Conservation (phyloP, 805 yeast genomes). For the Danielia reshetovae region DNA sequence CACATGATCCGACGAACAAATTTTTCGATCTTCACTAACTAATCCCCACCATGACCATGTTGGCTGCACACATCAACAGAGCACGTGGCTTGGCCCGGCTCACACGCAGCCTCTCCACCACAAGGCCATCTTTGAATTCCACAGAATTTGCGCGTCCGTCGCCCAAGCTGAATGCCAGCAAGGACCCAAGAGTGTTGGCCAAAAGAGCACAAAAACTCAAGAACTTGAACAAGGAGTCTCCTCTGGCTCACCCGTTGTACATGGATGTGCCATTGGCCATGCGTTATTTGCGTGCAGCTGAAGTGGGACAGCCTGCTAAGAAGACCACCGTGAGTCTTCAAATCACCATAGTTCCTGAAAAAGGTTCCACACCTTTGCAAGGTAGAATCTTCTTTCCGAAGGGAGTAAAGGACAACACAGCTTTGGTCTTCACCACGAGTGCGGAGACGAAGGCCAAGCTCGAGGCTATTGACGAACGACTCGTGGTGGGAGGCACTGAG, state of each 20-base stretch:
- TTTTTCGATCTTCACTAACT: background rate
- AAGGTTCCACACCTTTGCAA: conserved; percentile 69
- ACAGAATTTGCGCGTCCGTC: conserved; percentile 8
- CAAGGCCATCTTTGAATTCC: conserved; percentile 1
- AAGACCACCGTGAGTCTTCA: conserved; percentile 64
- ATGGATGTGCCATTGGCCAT: conserved; percentile 72
- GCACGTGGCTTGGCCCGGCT: background rate
- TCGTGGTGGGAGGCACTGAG: conserved; percentile 64
- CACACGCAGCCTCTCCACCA: conserved; percentile 1
- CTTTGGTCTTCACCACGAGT: conserved; percentile 65
- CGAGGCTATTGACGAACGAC: conserved; percentile 52
- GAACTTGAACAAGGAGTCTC: conserved; percentile 24
- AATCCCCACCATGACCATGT: conserved; percentile 1
- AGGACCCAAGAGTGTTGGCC: conserved; percentile 14
- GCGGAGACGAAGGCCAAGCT: conserved; percentile 52
- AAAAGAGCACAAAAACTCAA: conserved; percentile 11
- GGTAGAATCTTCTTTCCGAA: conserved; percentile 74
- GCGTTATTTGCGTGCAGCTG: conserved; percentile 80
- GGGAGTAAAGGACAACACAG: conserved; percentile 60
- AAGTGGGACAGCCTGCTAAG: conserved; percentile 77
- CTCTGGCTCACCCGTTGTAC: conserved; percentile 53
- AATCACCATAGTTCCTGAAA: conserved; percentile 63
- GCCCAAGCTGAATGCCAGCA: conserved; percentile 13
- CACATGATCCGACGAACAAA: background rate
- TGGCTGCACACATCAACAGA: conserved; percentile 1